Percentiles rank a stretch among this genome's conserved stretches.
Conservation (phyloP, 148 eudicot species). For the Cornus kousa region DNA sequence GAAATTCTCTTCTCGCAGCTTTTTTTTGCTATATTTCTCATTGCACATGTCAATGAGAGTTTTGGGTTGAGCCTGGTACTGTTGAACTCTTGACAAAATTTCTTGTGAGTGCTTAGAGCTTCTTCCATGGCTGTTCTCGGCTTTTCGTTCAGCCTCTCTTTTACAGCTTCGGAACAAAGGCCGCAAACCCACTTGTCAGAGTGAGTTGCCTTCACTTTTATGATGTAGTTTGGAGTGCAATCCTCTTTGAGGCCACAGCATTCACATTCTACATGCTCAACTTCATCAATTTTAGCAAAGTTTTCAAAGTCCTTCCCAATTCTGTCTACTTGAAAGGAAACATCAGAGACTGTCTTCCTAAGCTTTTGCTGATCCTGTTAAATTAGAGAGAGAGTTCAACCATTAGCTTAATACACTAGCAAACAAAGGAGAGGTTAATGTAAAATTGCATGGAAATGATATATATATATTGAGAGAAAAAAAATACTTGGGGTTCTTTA, state of each 20-base stretch:
- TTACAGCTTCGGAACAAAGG: constrained; percentile 62
- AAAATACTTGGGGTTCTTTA: neutral
- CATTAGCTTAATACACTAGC: neutral
- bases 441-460: too few species aligned
- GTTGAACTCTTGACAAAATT: constrained; percentile 42
- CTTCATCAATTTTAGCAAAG: constrained; percentile 17
- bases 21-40: constrained; percentile 42
- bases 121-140: constrained; percentile 26
- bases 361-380: constrained; percentile 10
- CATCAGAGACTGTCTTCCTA: constrained; percentile 10
- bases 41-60: constrained; percentile 36
- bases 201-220: constrained; percentile 24
- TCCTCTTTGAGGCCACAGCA: constrained; percentile 62
- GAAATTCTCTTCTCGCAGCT: constrained; percentile 28
- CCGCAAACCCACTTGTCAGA: constrained; percentile 66
- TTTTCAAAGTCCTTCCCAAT: constrained; percentile 21
- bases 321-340: constrained; percentile 18
- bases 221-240: constrained; percentile 45
- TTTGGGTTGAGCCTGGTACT: constrained; percentile 43
- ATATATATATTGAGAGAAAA: neutral
- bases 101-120: constrained; percentile 42
- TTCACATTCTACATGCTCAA: constrained; percentile 39
- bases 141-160: constrained; percentile 22
- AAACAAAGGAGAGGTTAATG: neutral
- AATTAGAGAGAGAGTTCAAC: neutral